Conservation (phyloP, 1,139 yeast genomes). For the Yamadazyma oceani region DNA sequence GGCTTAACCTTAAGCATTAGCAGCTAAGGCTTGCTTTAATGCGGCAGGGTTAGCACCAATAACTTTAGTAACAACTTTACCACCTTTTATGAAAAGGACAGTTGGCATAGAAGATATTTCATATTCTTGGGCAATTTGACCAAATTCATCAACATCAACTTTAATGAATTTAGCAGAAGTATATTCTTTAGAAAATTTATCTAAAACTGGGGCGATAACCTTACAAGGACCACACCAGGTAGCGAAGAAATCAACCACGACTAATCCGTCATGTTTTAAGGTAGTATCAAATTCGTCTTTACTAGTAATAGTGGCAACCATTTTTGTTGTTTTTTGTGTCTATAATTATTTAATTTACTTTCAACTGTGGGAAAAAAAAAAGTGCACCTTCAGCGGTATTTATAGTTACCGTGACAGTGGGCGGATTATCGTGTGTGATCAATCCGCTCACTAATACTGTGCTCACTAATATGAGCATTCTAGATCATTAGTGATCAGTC, state of each 20-base stretch:
- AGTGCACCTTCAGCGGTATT: too few species aligned
- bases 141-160: conserved; percentile 50
- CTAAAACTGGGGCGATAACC: conserved; percentile 77
- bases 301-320: conserved; percentile 30
- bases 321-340: conserved; percentile 18
- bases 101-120: conserved; percentile 91
- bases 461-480: too few species aligned
- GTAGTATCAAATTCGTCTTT: conserved; percentile 62
- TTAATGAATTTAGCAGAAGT: conserved; percentile 68
- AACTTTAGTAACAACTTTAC: conserved; percentile 70
- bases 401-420: too few species aligned
- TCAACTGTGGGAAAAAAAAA: too few species aligned
- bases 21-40: conserved; percentile 66
- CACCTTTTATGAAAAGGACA: conserved; percentile 72
- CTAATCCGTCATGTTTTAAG: conserved; percentile 53
- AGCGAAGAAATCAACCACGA: conserved; percentile 85
- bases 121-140: conserved; percentile 72
- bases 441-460: too few species aligned
- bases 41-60: conserved; percentile 89
- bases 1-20: conserved; percentile 47
- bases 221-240: conserved; percentile 96
- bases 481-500: too few species aligned
- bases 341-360: too few species aligned
- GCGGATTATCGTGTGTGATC: too few species aligned
- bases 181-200: conserved; percentile 52